phyloP scores from a whole-genome alignment of 139 green algal genomes.

The Chara braunii region DNA sequence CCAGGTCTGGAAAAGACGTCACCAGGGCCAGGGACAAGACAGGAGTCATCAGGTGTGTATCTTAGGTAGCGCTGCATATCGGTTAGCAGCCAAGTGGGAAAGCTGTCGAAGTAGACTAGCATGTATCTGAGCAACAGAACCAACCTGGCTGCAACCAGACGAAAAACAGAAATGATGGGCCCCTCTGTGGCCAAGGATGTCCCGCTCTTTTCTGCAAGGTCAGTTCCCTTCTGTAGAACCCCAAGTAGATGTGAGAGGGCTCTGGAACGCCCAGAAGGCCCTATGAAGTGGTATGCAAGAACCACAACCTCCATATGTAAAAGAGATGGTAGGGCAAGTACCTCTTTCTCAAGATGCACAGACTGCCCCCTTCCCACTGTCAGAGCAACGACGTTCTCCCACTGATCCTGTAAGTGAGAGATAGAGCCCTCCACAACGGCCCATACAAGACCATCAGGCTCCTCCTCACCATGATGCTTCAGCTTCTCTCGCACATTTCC shows the following conservation, averaged over 20 bases:
- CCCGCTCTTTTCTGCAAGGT: background rate
- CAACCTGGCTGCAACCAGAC: background rate
- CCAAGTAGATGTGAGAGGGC: background rate
- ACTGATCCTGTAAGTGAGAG: slow-evolving; percentile 7
- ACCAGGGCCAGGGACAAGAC: background rate
- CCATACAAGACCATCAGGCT: background rate
- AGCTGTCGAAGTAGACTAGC: background rate
- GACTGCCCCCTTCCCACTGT: background rate
- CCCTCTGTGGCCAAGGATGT: background rate
- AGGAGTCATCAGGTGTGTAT: background rate
- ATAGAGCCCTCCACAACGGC: background rate
- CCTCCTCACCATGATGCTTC: background rate
- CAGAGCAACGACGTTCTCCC: background rate
- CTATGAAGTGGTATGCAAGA: slow-evolving; percentile 10
- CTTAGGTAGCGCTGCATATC: background rate
- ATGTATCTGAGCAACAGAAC: background rate
- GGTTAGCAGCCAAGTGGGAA: background rate
- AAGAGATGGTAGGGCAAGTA: slow-evolving; percentile 1
- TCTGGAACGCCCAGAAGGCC: background rate
- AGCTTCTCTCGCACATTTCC: background rate
- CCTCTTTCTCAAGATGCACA: background rate
- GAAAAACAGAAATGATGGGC: background rate
- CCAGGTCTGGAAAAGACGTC: background rate
- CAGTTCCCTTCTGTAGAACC: background rate
- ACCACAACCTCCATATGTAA: slow-evolving; percentile 11